These are phyloP conservation scores for Rhizophagus prolifer DNA, from an alignment of 192 early-diverging fungal species.

Conservation along the genomic window DNA sequence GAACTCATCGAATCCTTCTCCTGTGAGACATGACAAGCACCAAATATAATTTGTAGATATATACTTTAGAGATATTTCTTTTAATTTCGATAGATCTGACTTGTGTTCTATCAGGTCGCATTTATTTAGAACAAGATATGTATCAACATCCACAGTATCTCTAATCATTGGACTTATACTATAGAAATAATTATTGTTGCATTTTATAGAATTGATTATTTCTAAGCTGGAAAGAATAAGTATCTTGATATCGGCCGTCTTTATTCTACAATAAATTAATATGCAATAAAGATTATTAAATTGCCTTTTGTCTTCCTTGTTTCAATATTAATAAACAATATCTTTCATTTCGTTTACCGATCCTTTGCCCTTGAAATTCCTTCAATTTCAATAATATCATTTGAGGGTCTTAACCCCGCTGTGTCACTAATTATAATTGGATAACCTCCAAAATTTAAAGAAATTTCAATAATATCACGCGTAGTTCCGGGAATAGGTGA, in stretches of 20 bases:
- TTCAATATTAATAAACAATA: background rate
- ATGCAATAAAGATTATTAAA: background rate
- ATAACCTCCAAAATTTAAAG: slow-evolving; percentile 71
- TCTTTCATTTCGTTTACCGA: slow-evolving; percentile 29
- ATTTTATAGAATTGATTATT: slow-evolving; percentile 15
- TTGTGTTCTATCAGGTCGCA: slow-evolving; percentile 41
- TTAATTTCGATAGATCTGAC: background rate
- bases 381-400: slow-evolving; percentile 66
- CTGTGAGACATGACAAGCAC: slow-evolving; percentile 52
- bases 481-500: slow-evolving; percentile 76
- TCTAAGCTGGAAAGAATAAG: slow-evolving; percentile 53
- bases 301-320: background rate
- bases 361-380: slow-evolving; percentile 64
- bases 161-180: slow-evolving; percentile 38
- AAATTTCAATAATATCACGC: slow-evolving; percentile 72
- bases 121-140: slow-evolving; percentile 68
- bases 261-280: slow-evolving; percentile 32
- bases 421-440: slow-evolving; percentile 75
- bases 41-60: slow-evolving; percentile 34
- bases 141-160: slow-evolving; percentile 49
- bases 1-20: slow-evolving; percentile 49
- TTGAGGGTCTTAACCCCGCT: slow-evolving; percentile 60
- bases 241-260: slow-evolving; percentile 64
- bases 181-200: background rate
- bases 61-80: background rate